phyloP scores from a whole-genome alignment of 1,284 basidiomycete species.

The Fomes fomentarius region DNA sequence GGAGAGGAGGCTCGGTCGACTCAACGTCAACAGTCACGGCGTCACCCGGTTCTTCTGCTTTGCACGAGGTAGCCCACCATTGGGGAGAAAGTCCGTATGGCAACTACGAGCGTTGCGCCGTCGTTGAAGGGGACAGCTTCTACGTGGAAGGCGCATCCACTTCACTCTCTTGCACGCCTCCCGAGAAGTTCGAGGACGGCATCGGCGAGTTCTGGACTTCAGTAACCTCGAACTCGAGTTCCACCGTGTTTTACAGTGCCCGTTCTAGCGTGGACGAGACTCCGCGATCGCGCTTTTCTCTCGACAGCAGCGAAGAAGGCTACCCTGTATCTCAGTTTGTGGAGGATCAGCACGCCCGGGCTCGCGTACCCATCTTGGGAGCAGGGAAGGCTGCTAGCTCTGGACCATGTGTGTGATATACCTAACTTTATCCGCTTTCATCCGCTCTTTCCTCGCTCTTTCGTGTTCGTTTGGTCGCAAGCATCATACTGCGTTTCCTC shows the following conservation, averaged over 20 bases:
- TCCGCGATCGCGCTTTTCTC: slow-evolving; percentile 5
- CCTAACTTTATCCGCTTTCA: no score
- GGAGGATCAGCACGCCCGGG: not conserved
- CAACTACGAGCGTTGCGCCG: not conserved
- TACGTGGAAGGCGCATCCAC: not conserved
- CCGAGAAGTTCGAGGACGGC: not conserved
- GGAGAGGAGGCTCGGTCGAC: slow-evolving; percentile 19
- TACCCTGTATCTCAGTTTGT: not conserved
- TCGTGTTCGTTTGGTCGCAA: not conserved
- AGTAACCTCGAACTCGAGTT: slow-evolving; percentile 9
- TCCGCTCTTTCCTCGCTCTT: not conserved
- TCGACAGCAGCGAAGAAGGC: not conserved
- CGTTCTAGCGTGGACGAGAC: slow-evolving; percentile 24
- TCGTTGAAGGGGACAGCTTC: slow-evolving; percentile 6
- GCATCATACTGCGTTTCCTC: not conserved
- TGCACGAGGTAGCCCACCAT: slow-evolving; percentile 8
- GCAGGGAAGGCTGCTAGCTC: not conserved
- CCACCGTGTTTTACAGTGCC: slow-evolving; percentile 28
- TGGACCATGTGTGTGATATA: not conserved
- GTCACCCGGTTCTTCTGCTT: slow-evolving; percentile 14
- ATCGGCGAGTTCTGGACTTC: slow-evolving; percentile 11
- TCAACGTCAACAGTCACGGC: slow-evolving; percentile 24
- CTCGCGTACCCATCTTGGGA: not conserved
- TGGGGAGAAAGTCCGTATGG: not conserved
- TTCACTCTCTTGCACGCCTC: not conserved